These are phyloP conservation scores for Blastobotrys capitulatus DNA, from an alignment of 1,139 yeast genomes.

Conservation along the genomic window DNA sequence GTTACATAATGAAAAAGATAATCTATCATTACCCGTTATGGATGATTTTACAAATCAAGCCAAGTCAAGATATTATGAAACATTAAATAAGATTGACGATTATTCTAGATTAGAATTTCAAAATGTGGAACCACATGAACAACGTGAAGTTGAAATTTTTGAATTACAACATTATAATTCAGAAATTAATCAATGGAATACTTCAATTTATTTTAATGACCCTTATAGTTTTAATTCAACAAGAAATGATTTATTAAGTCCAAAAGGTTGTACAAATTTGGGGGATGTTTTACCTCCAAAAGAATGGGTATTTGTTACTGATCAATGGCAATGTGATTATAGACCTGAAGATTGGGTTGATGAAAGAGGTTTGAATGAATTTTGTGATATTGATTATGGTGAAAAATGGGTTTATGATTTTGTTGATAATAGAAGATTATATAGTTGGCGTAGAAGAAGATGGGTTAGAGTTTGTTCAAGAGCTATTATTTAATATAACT, in stretches of 20 bases:
- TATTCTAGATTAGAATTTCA: conserved; percentile 28
- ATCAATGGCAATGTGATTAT: conserved; percentile 27
- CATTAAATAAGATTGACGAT: conserved; percentile 30
- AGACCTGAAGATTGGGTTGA: conserved; percentile 25
- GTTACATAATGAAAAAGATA: no score
- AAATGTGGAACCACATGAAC: conserved; percentile 29
- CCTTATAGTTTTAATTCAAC: conserved; percentile 11
- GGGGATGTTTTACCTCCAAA: conserved; percentile 26
- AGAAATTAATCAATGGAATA: conserved; percentile 53
- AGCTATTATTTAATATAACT: conserved; percentile 11
- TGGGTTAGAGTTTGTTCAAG: conserved; percentile 25
- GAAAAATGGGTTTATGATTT: conserved; percentile 33
- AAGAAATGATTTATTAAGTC: conserved; percentile 6
- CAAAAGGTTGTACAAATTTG: conserved; percentile 16
- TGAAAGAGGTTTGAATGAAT: conserved; percentile 13
- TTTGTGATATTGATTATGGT: conserved; percentile 22
- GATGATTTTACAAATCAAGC: not conserved
- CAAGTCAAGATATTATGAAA: not conserved
- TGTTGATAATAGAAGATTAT: conserved; percentile 14
- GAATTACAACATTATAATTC: conserved; percentile 60
- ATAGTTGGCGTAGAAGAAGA: conserved; percentile 24
- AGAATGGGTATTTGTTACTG: conserved; percentile 24
- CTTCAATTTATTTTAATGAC: conserved; percentile 21
- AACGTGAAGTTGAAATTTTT: conserved; percentile 54
- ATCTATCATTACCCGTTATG: conserved; percentile 16